Conservation (phyloP, 192 early-diverging fungal genomes). For the Piromyces finnis region DNA sequence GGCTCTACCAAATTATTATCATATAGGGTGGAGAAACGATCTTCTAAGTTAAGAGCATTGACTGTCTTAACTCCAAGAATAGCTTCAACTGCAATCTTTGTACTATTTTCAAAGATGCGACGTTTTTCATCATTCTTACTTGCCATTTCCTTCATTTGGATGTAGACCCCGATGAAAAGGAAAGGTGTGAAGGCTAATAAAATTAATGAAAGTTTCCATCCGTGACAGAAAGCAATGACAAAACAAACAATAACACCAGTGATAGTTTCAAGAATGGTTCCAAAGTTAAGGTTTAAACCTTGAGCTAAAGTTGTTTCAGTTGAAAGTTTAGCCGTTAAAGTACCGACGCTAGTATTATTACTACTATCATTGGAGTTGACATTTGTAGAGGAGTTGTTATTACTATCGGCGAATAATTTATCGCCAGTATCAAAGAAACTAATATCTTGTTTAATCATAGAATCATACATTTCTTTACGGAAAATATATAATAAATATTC, state of each 20-base stretch:
- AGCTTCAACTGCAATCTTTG: constrained; percentile 61
- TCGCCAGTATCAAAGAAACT: background rate
- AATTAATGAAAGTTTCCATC: constrained; percentile 42
- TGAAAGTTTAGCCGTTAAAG: constrained; percentile 3
- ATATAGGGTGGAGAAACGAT: constrained; percentile 19
- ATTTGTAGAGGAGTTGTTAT: too few relatives aligned
- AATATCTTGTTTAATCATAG: background rate
- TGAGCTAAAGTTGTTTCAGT: constrained; percentile 2
- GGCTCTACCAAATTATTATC: background rate
- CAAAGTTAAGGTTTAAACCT: constrained; percentile 1
- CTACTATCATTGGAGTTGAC: background rate
- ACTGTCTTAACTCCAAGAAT: constrained; percentile 75
- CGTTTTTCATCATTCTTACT: constrained; percentile 21
- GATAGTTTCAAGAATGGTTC: constrained; percentile 10
- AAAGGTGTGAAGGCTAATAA: constrained; percentile 50
- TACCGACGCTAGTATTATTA: background rate
- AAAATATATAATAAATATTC: background rate
- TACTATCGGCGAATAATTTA: too few relatives aligned
- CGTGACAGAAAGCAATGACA: constrained; percentile 26
- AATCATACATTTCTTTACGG: background rate
- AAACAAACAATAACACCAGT: constrained; percentile 11
- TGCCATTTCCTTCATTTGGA: constrained; percentile 32
- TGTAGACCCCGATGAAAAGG: constrained; percentile 36
- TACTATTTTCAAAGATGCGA: constrained; percentile 46
- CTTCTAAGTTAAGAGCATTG: constrained; percentile 45